Percentiles rank a stretch among this genome's conserved stretches.
phyloP scores from a whole-genome alignment of 2,329 filamentous ascomycete genomes.

The Diaporthe helianthi region DNA sequence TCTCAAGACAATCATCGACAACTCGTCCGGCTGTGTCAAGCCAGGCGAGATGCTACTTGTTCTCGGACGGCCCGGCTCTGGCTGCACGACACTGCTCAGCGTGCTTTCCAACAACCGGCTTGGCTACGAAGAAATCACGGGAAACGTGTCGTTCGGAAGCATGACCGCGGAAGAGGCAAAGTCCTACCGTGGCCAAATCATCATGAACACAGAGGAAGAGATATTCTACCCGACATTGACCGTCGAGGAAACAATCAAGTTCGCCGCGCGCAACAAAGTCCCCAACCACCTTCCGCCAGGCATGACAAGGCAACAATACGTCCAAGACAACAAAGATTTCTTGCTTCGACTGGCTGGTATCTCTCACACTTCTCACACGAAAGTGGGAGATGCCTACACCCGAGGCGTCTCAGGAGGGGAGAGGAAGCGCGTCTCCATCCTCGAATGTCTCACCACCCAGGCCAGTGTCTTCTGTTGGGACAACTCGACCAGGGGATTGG shows the following conservation, averaged over 20 bases:
- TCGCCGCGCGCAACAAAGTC: constrained; percentile 49
- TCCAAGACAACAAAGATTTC: constrained; percentile 56
- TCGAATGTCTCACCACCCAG: constrained; percentile 66
- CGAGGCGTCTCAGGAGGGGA: constrained; percentile 69
- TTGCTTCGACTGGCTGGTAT: constrained; percentile 65
- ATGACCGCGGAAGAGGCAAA: constrained; percentile 52
- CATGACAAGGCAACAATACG: constrained; percentile 45
- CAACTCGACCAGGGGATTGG: constrained; percentile 70
- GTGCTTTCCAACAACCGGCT: constrained; percentile 69
- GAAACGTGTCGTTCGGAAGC: constrained; percentile 65
- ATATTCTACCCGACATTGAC: constrained; percentile 63
- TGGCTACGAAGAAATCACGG: constrained; percentile 64
- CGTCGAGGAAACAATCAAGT: constrained; percentile 66
- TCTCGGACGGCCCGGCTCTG: constrained; percentile 67
- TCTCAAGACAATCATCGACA: constrained; percentile 70
- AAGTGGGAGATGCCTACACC: constrained; percentile 72
- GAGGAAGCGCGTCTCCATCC: constrained; percentile 76
- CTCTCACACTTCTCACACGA: constrained; percentile 67
- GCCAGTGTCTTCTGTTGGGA: constrained; percentile 72
- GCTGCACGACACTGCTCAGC: constrained; percentile 65
- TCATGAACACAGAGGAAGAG: constrained; percentile 68
- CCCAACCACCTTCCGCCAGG: constrained; percentile 52
- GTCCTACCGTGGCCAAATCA: constrained; percentile 35
- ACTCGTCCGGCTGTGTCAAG: constrained; percentile 72
- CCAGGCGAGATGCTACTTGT: constrained; percentile 77